Percentiles rank a stretch among this genome's conserved stretches.
Conservation (phyloP, 371 early-diverging fungal species). For the Mucor lusitanicus region DNA sequence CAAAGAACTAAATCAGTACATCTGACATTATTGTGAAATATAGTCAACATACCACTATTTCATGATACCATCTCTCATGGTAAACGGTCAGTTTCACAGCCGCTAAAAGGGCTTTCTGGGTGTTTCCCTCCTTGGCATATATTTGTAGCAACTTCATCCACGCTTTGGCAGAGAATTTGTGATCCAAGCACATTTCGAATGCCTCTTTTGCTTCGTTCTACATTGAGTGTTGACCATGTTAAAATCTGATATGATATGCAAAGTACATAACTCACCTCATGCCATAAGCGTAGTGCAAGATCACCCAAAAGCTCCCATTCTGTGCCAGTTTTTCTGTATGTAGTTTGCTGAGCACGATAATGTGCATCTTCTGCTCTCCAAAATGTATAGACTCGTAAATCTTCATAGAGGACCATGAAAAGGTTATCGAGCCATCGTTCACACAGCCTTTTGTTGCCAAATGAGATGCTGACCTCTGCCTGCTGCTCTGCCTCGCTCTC, state of each 20-base stretch:
- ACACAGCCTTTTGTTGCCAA: slow-evolving; percentile 93
- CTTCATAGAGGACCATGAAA: slow-evolving; percentile 96
- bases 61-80: slow-evolving; percentile 82
- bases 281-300: slow-evolving; percentile 80
- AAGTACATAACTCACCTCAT: slow-evolving; percentile 51
- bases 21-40: neutral
- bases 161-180: slow-evolving; percentile 87
- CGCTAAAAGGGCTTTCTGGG: slow-evolving; percentile 76
- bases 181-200: slow-evolving; percentile 80
- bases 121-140: slow-evolving; percentile 74
- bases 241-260: neutral
- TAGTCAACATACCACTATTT: slow-evolving; percentile 68
- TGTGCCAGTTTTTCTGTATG: slow-evolving; percentile 86
- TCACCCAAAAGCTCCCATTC: slow-evolving; percentile 97
- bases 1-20: neutral
- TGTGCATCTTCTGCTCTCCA: slow-evolving; percentile 74
- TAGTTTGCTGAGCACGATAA: slow-evolving; percentile 67
- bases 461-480: slow-evolving; percentile 4
- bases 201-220: slow-evolving; percentile 89
- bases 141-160: slow-evolving; percentile 84
- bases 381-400: slow-evolving; percentile 89
- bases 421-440: slow-evolving; percentile 97
- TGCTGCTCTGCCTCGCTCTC: neutral
- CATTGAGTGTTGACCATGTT: neutral
- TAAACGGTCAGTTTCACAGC: slow-evolving; percentile 81